A percentile compares a stretch with the other conserved stretches of the same genome.
Conservation (phyloP, 371 early-diverging fungal species). For the Actinomortierella ambigua region DNA sequence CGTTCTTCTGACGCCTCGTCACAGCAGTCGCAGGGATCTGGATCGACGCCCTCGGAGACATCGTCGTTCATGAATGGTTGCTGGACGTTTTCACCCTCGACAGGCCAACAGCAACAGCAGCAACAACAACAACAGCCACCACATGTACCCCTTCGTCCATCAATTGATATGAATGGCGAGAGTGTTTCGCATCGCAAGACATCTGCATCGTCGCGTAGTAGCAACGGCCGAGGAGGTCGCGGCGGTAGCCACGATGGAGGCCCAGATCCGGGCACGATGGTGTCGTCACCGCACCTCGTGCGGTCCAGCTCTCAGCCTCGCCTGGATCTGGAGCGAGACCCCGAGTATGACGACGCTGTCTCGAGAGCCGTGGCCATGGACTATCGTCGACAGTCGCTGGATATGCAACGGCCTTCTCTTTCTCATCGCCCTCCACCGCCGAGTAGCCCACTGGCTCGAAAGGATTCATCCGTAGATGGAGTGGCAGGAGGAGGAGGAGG, state of each 20-base stretch:
- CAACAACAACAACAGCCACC: no score
- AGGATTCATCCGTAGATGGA: conserved; percentile 1
- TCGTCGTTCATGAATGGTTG: conserved; percentile 1
- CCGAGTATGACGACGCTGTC: conserved; percentile 8
- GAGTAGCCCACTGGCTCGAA: no score
- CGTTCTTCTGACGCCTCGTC: conserved; percentile 36
- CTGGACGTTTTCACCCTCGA: no score
- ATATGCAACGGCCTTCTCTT: conserved; percentile 12
- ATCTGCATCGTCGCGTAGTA: no score
- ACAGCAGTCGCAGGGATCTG: conserved; percentile 17
- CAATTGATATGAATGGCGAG: no score
- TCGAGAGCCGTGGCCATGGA: conserved; percentile 10
- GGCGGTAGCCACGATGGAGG: no score
- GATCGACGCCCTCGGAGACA: conserved; percentile 14
- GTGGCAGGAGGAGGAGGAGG: conserved; percentile 16
- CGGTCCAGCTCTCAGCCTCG: conserved; percentile 25
- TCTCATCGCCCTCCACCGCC: no score
- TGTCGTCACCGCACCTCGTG: conserved; percentile 6
- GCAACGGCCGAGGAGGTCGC: background rate
- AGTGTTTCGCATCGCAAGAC: no score
- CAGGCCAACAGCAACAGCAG: no score
- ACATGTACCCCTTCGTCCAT: no score
- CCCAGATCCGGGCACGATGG: no score
- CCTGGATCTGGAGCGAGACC: conserved; percentile 12
- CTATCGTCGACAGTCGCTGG: conserved; percentile 27